Evolutionary conservation across 345 rosid genomes (phyloP).

Genomic region (Crucihimalaya himalaica): DNA sequence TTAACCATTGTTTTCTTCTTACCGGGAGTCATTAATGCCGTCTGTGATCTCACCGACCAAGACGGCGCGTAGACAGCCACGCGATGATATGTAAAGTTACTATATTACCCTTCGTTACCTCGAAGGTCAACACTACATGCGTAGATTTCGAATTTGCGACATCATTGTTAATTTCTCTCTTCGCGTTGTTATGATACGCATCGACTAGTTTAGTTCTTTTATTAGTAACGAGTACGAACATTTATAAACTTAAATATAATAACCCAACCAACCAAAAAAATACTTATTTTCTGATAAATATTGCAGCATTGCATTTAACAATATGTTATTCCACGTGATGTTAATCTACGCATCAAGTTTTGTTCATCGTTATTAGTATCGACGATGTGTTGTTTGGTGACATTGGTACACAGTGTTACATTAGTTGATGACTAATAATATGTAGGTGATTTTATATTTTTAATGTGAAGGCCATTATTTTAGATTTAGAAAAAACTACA

Average conservation of each 20-base stretch:
- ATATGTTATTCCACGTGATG: not conserved
- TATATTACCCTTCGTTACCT: not conserved
- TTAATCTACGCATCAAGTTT: too few species aligned
- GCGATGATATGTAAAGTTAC: not conserved
- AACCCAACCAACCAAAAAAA: not conserved
- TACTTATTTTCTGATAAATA: not conserved
- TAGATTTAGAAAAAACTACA: too few species aligned
- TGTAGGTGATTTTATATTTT: too few species aligned
- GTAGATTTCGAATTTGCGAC: not conserved
- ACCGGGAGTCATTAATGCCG: slow-evolving; percentile 9
- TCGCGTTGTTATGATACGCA: not conserved
- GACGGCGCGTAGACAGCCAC: slow-evolving; percentile 20
- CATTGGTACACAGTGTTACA: too few species aligned
- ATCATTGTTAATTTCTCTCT: not conserved
- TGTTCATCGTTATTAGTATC: too few species aligned
- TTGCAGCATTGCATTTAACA: not conserved
- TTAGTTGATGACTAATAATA: too few species aligned
- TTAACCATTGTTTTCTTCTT: not conserved
- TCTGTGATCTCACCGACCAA: not conserved
- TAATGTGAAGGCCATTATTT: too few species aligned
- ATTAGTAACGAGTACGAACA: too few species aligned
- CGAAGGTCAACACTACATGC: slow-evolving; percentile 4
- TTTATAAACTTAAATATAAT: not conserved
- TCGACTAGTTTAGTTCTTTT: too few species aligned
- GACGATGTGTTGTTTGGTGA: too few species aligned